Conservation (phyloP, 352 stramenopile species). For the Globisporangium takayamanum region DNA sequence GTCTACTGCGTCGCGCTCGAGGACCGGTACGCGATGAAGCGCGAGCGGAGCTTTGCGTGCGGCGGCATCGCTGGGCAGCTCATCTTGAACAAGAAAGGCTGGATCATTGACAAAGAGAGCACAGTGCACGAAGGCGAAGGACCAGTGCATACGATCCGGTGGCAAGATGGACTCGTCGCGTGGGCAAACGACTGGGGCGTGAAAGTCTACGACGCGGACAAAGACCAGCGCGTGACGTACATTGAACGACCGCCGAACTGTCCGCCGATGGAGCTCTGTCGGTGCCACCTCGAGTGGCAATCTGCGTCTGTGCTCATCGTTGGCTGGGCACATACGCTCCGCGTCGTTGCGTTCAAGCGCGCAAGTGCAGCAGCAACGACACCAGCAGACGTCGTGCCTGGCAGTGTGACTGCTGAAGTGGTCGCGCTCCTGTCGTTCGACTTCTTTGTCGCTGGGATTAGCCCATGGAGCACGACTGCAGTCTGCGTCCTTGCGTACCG, state of each 20-base stretch:
- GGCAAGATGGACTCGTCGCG: conserved; percentile 66
- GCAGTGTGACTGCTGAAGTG: conserved; percentile 52
- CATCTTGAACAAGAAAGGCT: conserved; percentile 84
- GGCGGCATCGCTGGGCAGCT: conserved; percentile 70
- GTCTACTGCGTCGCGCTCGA: conserved; percentile 79
- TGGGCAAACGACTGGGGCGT: conserved; percentile 86
- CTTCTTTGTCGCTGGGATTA: conserved; percentile 78
- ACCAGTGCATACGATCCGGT: conserved; percentile 74
- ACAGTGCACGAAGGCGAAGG: conserved; percentile 82
- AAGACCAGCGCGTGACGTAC: conserved; percentile 75
- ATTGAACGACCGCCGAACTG: conserved; percentile 75
- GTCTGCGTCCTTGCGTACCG: conserved; percentile 72
- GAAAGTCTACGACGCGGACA: conserved; percentile 76
- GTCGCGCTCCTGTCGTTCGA: conserved; percentile 72
- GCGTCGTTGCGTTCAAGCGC: conserved; percentile 69
- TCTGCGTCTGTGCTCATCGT: conserved; percentile 49
- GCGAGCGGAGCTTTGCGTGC: conserved; percentile 77
- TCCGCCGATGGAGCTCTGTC: conserved; percentile 77
- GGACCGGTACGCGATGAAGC: conserved; percentile 70
- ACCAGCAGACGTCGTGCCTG: conserved; percentile 18
- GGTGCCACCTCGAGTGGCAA: conserved; percentile 77
- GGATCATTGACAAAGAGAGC: conserved; percentile 85
- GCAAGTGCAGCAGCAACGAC: conserved; percentile 27
- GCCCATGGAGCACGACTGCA: conserved; percentile 46
- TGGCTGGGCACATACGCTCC: conserved; percentile 69